Evolutionary conservation across 345 rosid genomes (phyloP).

Genomic region (Bruguiera gymnorhiza): DNA sequence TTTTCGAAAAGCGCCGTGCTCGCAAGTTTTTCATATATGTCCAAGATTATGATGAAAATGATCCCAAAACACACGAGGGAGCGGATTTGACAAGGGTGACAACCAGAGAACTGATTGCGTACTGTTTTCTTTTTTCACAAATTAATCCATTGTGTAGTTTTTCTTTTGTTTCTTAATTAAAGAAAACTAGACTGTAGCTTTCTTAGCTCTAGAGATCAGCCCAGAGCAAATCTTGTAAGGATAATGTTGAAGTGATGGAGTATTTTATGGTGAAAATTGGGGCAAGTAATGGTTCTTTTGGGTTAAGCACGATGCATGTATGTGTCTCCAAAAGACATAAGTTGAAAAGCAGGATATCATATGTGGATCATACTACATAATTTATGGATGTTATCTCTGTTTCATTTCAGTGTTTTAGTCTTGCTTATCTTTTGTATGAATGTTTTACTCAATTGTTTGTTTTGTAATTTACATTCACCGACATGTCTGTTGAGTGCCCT

Average conservation of each 20-base stretch:
- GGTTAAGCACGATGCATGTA: neutral
- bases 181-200: neutral
- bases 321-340: neutral
- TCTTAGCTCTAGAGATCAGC: neutral
- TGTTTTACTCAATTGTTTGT: neutral
- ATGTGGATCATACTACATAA: neutral
- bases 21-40: slow-evolving; percentile 84
- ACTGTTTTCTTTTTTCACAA: slow-evolving; percentile 1
- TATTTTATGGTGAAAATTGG: neutral
- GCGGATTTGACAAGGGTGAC: slow-evolving; percentile 82
- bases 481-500: neutral
- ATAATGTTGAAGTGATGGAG: neutral
- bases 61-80: slow-evolving; percentile 90
- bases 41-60: slow-evolving; percentile 73
- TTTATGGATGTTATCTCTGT: neutral
- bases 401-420: neutral
- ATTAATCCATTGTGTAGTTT: neutral
- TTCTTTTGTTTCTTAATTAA: neutral
- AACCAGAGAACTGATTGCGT: slow-evolving; percentile 81
- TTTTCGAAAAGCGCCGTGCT: slow-evolving; percentile 94
- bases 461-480: neutral
- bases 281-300: neutral
- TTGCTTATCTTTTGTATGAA: neutral
- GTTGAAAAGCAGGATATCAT: neutral
- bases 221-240: neutral